A percentile compares a stretch with the other conserved stretches of the same genome.
Evolutionary conservation across 345 rosid genomes (phyloP).

Genomic region (Ricinus communis): DNA sequence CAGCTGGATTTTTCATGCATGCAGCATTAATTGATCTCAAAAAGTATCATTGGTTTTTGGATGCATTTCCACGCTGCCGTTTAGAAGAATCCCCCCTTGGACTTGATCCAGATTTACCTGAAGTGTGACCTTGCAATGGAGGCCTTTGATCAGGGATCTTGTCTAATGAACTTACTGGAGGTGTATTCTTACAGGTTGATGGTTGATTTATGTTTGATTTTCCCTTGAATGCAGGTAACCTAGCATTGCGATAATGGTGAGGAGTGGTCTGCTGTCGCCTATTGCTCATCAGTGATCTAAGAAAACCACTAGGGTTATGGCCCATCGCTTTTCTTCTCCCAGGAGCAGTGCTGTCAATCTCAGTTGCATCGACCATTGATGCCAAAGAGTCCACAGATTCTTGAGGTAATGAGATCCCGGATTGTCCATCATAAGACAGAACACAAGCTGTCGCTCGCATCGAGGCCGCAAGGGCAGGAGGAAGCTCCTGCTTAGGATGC

Average conservation of each 20-base stretch:
- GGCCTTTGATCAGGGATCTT: conserved; percentile 8
- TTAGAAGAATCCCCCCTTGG: conserved; percentile 31
- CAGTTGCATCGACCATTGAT: conserved; percentile 46
- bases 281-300: conserved; percentile 21
- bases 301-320: conserved; percentile 25
- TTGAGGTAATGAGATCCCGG: conserved; percentile 41
- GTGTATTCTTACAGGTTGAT: background rate
- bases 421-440: conserved; percentile 61
- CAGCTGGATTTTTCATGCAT: background rate
- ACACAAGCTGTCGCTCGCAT: conserved; percentile 50
- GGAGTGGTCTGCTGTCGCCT: background rate
- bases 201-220: conserved; percentile 14
- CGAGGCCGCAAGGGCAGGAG: conserved; percentile 69
- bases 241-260: conserved; percentile 1
- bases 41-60: background rate
- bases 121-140: conserved; percentile 16
- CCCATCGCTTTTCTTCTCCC: conserved; percentile 6
- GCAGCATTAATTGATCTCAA: background rate
- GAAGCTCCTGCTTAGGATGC: conserved; percentile 55
- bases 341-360: conserved; percentile 30
- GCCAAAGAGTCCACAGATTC: conserved; percentile 44
- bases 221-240: conserved; percentile 12
- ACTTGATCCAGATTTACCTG: conserved; percentile 21
- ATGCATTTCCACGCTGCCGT: conserved; percentile 43
- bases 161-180: background rate